Percentiles rank a stretch among this genome's conserved stretches.
These are phyloP conservation scores for Musa acuminata DNA, from an alignment of 176 grass and related monocot species.

Conservation along the genomic window DNA sequence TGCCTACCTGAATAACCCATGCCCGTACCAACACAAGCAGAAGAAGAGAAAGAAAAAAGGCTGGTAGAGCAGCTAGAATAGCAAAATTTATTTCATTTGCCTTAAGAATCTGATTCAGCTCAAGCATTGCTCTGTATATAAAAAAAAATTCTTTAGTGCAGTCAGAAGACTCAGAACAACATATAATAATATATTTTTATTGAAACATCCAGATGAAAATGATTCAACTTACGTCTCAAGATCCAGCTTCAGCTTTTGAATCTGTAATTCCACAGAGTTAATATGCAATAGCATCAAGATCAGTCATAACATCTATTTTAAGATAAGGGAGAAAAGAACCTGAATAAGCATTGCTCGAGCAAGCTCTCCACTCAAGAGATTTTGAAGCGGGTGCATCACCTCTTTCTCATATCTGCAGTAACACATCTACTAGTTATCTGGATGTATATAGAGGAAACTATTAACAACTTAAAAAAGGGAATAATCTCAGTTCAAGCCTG, in stretches of 20 bases:
- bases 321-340: constrained; percentile 32
- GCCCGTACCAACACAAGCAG: constrained; percentile 52
- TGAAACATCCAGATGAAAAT: not conserved
- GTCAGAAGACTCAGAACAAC: not conserved
- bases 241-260: constrained; percentile 94
- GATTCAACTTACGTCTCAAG: constrained; percentile 73
- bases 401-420: constrained; percentile 83
- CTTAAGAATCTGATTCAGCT: constrained; percentile 94
- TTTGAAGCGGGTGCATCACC: constrained; percentile 60
- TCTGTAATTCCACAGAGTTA: constrained; percentile 37
- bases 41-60: constrained; percentile 69
- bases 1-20: constrained; percentile 76
- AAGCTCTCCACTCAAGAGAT: constrained; percentile 70
- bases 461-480: not conserved
- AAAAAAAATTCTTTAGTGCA: not conserved
- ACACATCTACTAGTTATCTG: constrained; percentile 12
- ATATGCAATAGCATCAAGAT: not conserved
- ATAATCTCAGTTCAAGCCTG: not conserved
- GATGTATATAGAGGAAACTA: not conserved
- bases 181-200: not conserved
- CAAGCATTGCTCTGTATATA: constrained; percentile 60
- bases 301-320: constrained; percentile 12
- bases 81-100: constrained; percentile 98
- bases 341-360: constrained; percentile 95
- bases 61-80: constrained; percentile 87